These are phyloP conservation scores for Sarocladium strictum DNA, from an alignment of 2,329 filamentous ascomycete genomes.

Conservation along the genomic window DNA sequence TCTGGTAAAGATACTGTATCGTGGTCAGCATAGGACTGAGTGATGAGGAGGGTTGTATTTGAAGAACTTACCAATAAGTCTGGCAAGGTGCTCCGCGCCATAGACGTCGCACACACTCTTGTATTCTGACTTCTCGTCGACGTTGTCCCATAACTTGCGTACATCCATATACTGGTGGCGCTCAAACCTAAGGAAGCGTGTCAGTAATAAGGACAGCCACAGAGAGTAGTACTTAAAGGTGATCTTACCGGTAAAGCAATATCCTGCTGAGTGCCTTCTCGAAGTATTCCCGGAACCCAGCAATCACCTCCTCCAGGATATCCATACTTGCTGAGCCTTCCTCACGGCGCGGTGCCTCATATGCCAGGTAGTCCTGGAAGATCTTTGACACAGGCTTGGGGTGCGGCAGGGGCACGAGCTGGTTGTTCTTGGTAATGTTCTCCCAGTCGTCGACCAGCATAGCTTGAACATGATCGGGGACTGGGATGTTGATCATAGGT, in stretches of 20 bases:
- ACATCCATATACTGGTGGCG: conserved; percentile 80
- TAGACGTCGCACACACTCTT: conserved; percentile 78
- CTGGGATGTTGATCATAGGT: conserved; percentile 77
- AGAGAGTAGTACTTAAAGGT: background rate
- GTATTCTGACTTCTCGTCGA: conserved; percentile 57
- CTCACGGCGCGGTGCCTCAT: conserved; percentile 61
- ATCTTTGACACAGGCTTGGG: conserved; percentile 69
- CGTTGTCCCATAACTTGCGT: conserved; percentile 61
- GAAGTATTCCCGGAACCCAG: conserved; percentile 88
- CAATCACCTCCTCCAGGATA: conserved; percentile 82
- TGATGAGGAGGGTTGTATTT: no score
- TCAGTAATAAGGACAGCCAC: conserved; percentile 17
- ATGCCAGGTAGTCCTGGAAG: conserved; percentile 71
- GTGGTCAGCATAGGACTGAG: background rate
- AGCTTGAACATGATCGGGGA: conserved; percentile 87
- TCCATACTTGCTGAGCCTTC: conserved; percentile 67
- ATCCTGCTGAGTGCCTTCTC: conserved; percentile 84
- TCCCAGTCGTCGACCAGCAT: conserved; percentile 98
- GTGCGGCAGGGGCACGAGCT: conserved; percentile 80
- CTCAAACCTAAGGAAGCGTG: conserved; percentile 62
- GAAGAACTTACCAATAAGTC: conserved; percentile 68
- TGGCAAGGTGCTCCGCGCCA: conserved; percentile 84
- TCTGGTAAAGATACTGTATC: conserved; percentile 80
- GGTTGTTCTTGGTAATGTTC: conserved; percentile 91
- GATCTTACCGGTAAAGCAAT: conserved; percentile 65